phyloP scores from a whole-genome alignment of 1,284 basidiomycete species.

The Mrakiaceae sp. region DNA sequence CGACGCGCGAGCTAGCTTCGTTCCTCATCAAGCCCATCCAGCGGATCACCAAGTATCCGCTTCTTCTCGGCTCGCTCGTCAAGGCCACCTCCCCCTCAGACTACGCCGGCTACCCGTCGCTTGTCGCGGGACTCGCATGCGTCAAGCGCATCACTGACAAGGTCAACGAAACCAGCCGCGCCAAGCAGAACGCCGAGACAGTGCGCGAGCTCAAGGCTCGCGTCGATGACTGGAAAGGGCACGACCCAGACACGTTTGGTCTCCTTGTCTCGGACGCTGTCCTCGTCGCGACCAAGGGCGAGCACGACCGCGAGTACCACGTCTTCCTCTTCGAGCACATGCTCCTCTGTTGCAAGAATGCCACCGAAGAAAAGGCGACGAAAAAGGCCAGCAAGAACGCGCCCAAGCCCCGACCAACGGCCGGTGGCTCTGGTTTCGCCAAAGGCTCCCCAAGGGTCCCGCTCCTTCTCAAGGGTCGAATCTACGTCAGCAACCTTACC shows the following conservation, averaged over 20 bases:
- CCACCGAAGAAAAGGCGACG: constrained; percentile 41
- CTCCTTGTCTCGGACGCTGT: constrained; percentile 85
- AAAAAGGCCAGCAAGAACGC: constrained; percentile 37
- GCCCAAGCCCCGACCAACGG: constrained; percentile 23
- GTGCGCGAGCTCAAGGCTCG: constrained; percentile 79
- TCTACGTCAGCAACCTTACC: constrained; percentile 94
- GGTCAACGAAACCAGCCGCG: constrained; percentile 89
- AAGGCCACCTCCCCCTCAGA: constrained; percentile 54
- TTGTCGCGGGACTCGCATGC: constrained; percentile 69
- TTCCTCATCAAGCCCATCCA: constrained; percentile 70
- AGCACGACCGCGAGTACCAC: constrained; percentile 94
- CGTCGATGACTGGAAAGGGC: constrained; percentile 99
- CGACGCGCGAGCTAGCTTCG: constrained; percentile 62
- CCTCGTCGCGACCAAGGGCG: constrained; percentile 91
- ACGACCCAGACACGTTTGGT: constrained; percentile 87
- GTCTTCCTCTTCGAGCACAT: constrained; percentile 99
- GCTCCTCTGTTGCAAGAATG: constrained; percentile 93
- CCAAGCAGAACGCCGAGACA: constrained; percentile 57
- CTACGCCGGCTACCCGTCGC: constrained; percentile 67
- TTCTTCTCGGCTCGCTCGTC: constrained; percentile 55
- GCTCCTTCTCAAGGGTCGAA: constrained; percentile 86
- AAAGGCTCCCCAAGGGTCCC: constrained; percentile 60
- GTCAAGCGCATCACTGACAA: constrained; percentile 89
- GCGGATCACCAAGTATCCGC: constrained; percentile 64
- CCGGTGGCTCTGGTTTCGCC: constrained; percentile 35